Evolutionary conservation across 2,329 filamentous ascomycete genomes (phyloP).

Genomic region (Aureobasidium sp.): DNA sequence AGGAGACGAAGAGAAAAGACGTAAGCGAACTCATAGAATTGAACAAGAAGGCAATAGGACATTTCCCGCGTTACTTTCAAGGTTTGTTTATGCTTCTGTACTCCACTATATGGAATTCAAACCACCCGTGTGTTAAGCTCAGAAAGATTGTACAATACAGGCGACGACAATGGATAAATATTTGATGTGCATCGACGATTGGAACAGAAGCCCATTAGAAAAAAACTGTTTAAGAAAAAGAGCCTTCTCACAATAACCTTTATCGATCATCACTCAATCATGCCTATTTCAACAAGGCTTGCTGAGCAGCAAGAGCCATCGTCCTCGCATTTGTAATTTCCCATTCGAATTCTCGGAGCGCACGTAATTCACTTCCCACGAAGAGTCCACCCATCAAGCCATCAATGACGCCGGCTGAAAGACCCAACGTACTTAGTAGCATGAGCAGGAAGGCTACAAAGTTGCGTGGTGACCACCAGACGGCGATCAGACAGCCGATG

Average conservation of each 20-base stretch:
- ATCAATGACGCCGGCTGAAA: conserved; percentile 71
- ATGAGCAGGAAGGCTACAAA: conserved; percentile 76
- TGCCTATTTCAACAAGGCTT: background rate
- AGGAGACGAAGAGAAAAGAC: background rate
- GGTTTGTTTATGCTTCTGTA: background rate
- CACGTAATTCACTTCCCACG: conserved; percentile 72
- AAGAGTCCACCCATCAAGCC: conserved; percentile 84
- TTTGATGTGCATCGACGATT: background rate
- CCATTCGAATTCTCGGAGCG: conserved; percentile 87
- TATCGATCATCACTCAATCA: background rate
- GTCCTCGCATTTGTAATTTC: conserved; percentile 66
- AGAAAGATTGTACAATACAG: background rate
- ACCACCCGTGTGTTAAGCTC: background rate
- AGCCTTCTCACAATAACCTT: background rate
- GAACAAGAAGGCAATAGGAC: background rate
- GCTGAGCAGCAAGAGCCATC: conserved; percentile 19
- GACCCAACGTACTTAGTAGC: conserved; percentile 68
- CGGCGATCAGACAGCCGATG: conserved; percentile 66
- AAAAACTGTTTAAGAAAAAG: background rate
- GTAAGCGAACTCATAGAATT: no score
- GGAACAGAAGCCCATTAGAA: background rate
- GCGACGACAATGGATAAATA: background rate
- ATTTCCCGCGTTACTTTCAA: background rate
- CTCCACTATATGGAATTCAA: background rate
- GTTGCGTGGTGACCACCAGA: conserved; percentile 77